Base-by-base conservation (phyloP, 768 basidiomycete genomes). In the Lentinus brumalis region DNA sequence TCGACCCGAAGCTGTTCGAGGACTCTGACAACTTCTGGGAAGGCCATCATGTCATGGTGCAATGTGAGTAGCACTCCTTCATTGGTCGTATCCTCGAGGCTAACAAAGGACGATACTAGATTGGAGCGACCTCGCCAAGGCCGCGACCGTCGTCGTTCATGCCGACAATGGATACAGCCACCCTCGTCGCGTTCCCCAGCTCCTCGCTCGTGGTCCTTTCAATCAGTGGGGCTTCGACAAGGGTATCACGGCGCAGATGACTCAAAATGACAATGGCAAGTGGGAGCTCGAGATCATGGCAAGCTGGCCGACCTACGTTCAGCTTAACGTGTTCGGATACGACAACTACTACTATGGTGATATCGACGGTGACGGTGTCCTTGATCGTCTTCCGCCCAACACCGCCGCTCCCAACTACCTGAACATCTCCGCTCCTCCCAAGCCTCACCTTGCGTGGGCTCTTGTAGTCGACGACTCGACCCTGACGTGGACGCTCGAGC, bases 271-370 rank as follows among this genome's bases (percentile, higher is more conserved):
- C 7, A 81, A 92, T 50, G 83, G 87, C 53, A 78, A 79, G 52
- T 96, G 94, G 93, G 86, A 92, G 63, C 81, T 95, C 50, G 89
- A 94, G 73, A 87, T 96, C 70, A 94, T 94, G 88, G 84, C 91
- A 35, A 77, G 83, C 11, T 97, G 95, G 95, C 95, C 95, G 5
- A 88, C 91, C 1, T 94, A 86, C 66, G 78, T 96, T 32, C 92
- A 97, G 73, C 79, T 96, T 57, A 96, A 96, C 75, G 88, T 96
- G 54, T 96, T 87, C 79, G 89, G 86, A 59, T 95, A 86, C 72
- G 94, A 96, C 70, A 86, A 96, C 67, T 97, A 85, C 77, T 97
- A 89, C 78, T 96, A 96, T 66, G 95, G 95, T 60, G 95, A 97
- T 68, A 77, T 84, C 12, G 95, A 97, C 69, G 86, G 81, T 31